These are phyloP conservation scores for Leonotis leonurus DNA, from an alignment of 257 asterid genomes.

Conservation along the genomic window DNA sequence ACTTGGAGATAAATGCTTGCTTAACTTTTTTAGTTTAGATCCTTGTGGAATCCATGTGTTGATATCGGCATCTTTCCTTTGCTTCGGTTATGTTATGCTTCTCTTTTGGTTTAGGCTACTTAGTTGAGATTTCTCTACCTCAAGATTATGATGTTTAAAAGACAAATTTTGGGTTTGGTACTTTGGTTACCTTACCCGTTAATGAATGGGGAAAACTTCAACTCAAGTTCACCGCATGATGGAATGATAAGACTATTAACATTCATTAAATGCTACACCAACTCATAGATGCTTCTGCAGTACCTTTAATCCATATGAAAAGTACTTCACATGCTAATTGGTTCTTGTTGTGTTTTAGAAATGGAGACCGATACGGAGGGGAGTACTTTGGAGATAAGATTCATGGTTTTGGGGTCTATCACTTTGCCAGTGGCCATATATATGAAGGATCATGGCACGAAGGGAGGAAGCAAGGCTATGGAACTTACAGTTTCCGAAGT, in stretches of 20 bases:
- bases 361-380: slow-evolving; percentile 71
- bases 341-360: slow-evolving; percentile 33
- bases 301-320: neutral
- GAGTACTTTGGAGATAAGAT: slow-evolving; percentile 73
- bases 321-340: neutral
- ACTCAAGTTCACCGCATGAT: neutral
- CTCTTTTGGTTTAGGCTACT: too few species aligned
- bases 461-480: slow-evolving; percentile 73
- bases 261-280: slow-evolving; percentile 16
- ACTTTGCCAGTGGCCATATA: slow-evolving; percentile 59
- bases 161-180: neutral
- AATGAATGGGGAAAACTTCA: slow-evolving; percentile 15
- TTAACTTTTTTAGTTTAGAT: neutral
- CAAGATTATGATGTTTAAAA: slow-evolving; percentile 14
- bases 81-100: neutral
- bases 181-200: neutral
- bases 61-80: neutral
- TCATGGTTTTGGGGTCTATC: slow-evolving; percentile 78
- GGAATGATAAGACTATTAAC: slow-evolving; percentile 3
- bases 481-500: slow-evolving; percentile 56
- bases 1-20: neutral
- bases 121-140: neutral
- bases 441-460: slow-evolving; percentile 93
- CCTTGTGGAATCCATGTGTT: neutral
- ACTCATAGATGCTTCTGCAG: neutral